Evolutionary conservation across 306 rosid species (phyloP), one percentile per base, ranked within the genome.

Genomic region (Prinsepia uniflora): DNA sequence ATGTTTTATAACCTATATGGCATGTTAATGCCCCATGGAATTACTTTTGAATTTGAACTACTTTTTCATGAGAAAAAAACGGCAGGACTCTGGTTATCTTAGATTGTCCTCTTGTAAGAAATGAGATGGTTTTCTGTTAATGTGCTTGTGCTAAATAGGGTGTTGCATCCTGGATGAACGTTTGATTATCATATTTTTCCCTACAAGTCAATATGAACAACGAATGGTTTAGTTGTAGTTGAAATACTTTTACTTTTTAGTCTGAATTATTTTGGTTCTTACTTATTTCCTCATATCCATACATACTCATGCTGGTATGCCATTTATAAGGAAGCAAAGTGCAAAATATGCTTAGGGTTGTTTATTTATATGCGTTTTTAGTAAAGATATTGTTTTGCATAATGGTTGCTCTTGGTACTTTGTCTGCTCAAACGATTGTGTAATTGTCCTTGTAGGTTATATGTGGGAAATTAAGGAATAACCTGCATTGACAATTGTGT

Each of bases 131-230:
- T 65, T 45, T 65, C 40, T 65, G 30, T 65, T 46, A 49, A 45
- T 11, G 7, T 39, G 65, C 46, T 61, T 39, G 8, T 39, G 20
- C 4, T 36, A 39, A 64, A 43, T 64, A 43, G 34, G 49, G 52
- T 43, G 39, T 19, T 64, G 10, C 39, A 43, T 43, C 68, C 53
- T 64, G 3, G 7, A 10, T 6, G 18, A 64, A 18, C 50, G 20
- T 43, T 43, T 64, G 18, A 44, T 30, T 43, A 20, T 11, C 44
- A 40, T 6, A 5, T 7, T 12, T 64, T 65, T 13, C 46, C 34
- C 72, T 52, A 7, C 49, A 68, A 50, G 9, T 53, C 62, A 49
- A 5, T 17, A 67, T 36, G 46, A 67, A 12, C 63, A 58, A 58
- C 7, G 13, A 13, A 24, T 10, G 7, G 63, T 30, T 56, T 58